Evolutionary conservation across 192 early-diverging fungal genomes (phyloP).

Genomic region (Coemansia sp.): DNA sequence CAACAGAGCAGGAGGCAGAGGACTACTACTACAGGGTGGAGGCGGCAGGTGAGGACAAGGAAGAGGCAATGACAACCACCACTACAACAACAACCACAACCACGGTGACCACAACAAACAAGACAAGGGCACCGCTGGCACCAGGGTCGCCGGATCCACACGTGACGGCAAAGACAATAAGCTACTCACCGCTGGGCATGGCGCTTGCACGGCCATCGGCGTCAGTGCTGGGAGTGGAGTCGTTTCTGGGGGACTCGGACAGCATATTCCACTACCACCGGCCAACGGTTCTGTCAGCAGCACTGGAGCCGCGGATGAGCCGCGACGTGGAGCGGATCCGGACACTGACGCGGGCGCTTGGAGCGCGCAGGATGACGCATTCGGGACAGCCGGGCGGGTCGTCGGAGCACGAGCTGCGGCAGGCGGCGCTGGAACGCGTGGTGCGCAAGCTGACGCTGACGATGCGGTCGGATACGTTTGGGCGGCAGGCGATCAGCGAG

Average conservation of each 20-base stretch:
- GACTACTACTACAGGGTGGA: too few relatives aligned
- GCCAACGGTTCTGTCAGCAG: constrained; percentile 3
- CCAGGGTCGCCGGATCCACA: background rate
- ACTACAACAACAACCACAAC: constrained; percentile 11
- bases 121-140: background rate
- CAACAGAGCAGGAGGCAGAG: background rate
- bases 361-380: constrained; percentile 3
- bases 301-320: background rate
- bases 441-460: constrained; percentile 1
- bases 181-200: constrained; percentile 34
- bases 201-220: constrained; percentile 16
- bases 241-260: constrained; percentile 25
- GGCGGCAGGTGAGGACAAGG: background rate
- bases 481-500: background rate
- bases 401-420: constrained; percentile 11
- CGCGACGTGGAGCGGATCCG: constrained; percentile 8
- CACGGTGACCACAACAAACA: constrained; percentile 4
- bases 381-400: constrained; percentile 12
- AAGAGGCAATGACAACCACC: constrained; percentile 4
- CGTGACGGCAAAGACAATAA: background rate
- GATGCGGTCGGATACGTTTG: background rate
- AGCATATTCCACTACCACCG: constrained; percentile 47
- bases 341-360: constrained; percentile 4
- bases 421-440: constrained; percentile 9
- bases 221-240: constrained; percentile 11